Conservation (phyloP, 768 basidiomycete species). For the Phaffia australis region DNA sequence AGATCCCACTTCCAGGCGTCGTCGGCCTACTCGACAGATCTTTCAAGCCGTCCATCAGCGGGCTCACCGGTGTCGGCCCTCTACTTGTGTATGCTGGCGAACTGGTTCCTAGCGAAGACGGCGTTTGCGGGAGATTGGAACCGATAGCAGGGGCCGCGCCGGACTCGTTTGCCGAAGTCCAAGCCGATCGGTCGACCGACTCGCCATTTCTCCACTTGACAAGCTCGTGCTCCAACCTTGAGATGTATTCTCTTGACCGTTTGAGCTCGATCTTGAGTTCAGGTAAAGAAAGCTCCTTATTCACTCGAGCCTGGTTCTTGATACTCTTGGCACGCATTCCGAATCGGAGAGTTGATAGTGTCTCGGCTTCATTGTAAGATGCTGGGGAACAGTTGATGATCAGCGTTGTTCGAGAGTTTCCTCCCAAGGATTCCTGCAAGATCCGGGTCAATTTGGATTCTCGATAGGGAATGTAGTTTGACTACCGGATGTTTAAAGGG, state of each 20-base stretch:
- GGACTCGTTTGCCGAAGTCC: conserved; percentile 50
- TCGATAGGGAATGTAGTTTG: conserved; percentile 93
- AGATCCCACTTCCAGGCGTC: conserved; percentile 64
- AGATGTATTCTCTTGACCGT: conserved; percentile 82
- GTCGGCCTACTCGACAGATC: conserved; percentile 77
- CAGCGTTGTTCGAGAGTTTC: conserved; percentile 76
- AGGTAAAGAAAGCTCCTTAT: conserved; percentile 84
- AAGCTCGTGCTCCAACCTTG: conserved; percentile 80
- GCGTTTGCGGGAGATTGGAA: not conserved
- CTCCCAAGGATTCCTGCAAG: conserved; percentile 93
- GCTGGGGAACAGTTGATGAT: conserved; percentile 96
- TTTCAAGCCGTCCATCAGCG: conserved; percentile 56
- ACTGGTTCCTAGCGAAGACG: conserved; percentile 4
- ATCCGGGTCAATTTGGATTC: conserved; percentile 99
- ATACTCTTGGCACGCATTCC: conserved; percentile 99
- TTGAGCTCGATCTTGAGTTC: conserved; percentile 86
- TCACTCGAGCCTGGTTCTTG: conserved; percentile 98
- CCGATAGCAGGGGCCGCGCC: conserved; percentile 2
- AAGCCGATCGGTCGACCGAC: conserved; percentile 67
- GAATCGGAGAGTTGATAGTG: conserved; percentile 90
- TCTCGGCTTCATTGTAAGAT: conserved; percentile 93
- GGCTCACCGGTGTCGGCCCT: conserved; percentile 45
- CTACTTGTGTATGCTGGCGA: conserved; percentile 40
- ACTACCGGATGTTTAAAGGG: conserved; percentile 43
- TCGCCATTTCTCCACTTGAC: conserved; percentile 81